Conservation (phyloP, 345 rosid species). For the Citrus australasica region DNA sequence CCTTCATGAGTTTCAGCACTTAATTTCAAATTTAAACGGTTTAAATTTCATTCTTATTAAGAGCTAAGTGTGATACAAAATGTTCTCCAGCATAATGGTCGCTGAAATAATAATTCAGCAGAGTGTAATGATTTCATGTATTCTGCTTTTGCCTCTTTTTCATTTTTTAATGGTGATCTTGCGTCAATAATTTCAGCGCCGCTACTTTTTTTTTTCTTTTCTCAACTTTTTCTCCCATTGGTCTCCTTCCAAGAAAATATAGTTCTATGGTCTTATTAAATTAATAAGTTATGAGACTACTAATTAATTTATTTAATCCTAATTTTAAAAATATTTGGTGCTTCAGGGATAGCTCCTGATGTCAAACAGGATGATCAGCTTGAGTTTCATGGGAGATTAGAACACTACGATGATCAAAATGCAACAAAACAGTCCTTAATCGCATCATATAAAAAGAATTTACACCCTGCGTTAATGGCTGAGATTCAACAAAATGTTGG, state of each 20-base stretch:
- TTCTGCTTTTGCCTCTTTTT: neutral
- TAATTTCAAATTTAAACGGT: neutral
- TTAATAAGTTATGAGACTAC: neutral
- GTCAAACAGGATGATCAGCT: conserved; percentile 49
- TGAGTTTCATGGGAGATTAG: conserved; percentile 46
- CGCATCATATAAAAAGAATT: conserved; percentile 51
- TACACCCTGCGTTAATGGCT: conserved; percentile 53
- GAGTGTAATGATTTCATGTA: neutral
- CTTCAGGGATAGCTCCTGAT: conserved; percentile 65
- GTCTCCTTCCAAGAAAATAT: neutral
- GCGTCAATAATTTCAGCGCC: conserved; percentile 7
- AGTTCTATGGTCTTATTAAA: neutral
- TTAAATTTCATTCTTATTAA: neutral
- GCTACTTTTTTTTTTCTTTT: neutral
- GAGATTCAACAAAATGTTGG: conserved; percentile 40
- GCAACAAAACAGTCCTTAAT: conserved; percentile 56
- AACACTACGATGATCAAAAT: conserved; percentile 58
- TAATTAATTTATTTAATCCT: neutral
- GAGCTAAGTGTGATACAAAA: neutral
- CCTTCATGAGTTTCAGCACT: neutral
- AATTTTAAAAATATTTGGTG: conserved; percentile 1
- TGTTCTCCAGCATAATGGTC: neutral
- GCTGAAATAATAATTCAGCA: neutral
- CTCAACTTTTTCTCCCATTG: neutral
- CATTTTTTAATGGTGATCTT: neutral